Percentiles rank a stretch among this genome's conserved stretches.
Conservation (phyloP, 2,329 filamentous ascomycete genomes). For the Arthrobotrys sinensis region DNA sequence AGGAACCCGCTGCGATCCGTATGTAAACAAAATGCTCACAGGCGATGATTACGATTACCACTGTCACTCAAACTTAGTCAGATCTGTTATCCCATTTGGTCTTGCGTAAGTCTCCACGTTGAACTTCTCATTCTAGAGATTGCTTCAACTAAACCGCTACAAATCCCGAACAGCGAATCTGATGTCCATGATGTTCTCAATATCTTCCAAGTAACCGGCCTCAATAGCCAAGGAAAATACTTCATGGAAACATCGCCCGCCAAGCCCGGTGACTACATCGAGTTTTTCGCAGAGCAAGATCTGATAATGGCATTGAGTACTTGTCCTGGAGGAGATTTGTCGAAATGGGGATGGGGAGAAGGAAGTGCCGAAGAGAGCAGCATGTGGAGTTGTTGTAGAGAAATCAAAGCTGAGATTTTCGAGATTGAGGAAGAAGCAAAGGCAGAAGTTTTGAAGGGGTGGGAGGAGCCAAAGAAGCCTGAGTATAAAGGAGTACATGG, state of each 20-base stretch:
- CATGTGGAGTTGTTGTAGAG: conserved; percentile 40
- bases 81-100: conserved; percentile 79
- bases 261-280: conserved; percentile 74
- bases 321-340: conserved; percentile 44
- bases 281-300: conserved; percentile 86
- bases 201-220: conserved; percentile 85
- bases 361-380: conserved; percentile 6
- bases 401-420: conserved; percentile 36
- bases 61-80: conserved; percentile 85
- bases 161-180: conserved; percentile 70
- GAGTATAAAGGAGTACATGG: conserved; percentile 37
- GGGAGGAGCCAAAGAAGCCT: conserved; percentile 28
- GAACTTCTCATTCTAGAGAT: background rate
- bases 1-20: conserved; percentile 86
- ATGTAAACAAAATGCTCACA: conserved; percentile 81
- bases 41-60: conserved; percentile 83
- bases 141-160: background rate
- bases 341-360: conserved; percentile 43
- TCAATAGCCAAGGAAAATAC: conserved; percentile 80
- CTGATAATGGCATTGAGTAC: conserved; percentile 75
- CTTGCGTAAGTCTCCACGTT: conserved; percentile 68
- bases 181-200: conserved; percentile 91
- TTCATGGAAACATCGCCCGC: conserved; percentile 80
- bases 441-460: conserved; percentile 12
- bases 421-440: conserved; percentile 28